Evolutionary conservation across 2,329 filamentous ascomycete genomes (phyloP), one percentile per base, ranked within the genome.

Genomic region (Alternaria metachromatica): DNA sequence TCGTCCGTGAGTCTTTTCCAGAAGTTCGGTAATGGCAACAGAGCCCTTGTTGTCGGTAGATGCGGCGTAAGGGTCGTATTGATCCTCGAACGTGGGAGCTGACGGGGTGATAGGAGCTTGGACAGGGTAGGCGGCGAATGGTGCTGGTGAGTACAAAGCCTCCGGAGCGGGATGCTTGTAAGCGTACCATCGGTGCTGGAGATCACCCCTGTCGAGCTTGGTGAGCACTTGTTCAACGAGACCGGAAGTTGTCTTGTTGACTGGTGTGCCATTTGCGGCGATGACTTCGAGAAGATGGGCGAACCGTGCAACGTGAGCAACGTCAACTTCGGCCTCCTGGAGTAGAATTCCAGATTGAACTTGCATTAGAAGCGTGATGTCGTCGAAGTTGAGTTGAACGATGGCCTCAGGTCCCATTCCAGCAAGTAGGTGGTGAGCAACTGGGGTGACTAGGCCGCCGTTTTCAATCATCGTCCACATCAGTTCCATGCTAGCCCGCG

Each of bases 41-140:
- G 96, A 98, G 44, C 93, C 94, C 81, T 95, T 95, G 84, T 96
- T 95, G 80, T 99, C 96, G 33, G 93, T 97, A 69, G 88, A 94
- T 74, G 92, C 89, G 13, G 92, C 92, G 76, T 98, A 97, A 2
- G 96, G 96, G 76, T 99, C 96, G 74, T 91, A 96, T 8, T 89
- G 90, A 69, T 97, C 95, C 73, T 96, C 92, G 62, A 88, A 90
- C 58, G 87, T 87, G 5, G 89, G 85, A 7, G 87, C 84, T 7
- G 86, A 86, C 3, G 86, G 82, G 11, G 87, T 85, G 30, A 81
- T 76, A 18, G 81, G 80, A 1, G 87, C 86, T 59, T 72, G 75
- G 55, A 72, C 69, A 59, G 83, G 70, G 79, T 84, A 87, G 0
- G 85, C 78, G 56, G 87, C 84, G 57, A 85, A 83, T 69, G 78